These are phyloP conservation scores for Heritiera littoralis DNA, from an alignment of 345 rosid species.

Conservation along the genomic window DNA sequence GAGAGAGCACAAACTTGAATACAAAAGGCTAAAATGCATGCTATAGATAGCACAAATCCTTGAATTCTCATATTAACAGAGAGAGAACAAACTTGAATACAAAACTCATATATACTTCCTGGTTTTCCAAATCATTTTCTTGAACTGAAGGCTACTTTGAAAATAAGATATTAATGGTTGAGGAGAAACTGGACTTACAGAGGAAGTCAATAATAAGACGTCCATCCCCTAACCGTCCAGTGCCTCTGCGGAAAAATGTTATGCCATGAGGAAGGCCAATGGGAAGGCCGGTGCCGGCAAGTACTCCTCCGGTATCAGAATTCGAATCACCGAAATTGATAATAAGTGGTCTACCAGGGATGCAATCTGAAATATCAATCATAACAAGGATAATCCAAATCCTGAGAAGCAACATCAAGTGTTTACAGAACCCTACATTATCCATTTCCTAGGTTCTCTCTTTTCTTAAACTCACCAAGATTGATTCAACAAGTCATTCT, in stretches of 20 bases:
- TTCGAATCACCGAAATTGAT: conserved; percentile 59
- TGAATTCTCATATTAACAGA: no score
- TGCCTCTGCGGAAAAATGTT: conserved; percentile 46
- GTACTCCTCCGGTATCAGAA: conserved; percentile 60
- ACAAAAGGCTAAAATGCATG: not conserved
- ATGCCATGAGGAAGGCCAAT: conserved; percentile 37
- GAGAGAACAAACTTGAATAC: not conserved
- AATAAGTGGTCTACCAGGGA: conserved; percentile 5
- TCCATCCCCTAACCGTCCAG: conserved; percentile 53
- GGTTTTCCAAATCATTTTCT: not conserved
- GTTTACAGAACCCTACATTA: not conserved
- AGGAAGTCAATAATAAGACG: conserved; percentile 59
- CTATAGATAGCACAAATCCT: not conserved
- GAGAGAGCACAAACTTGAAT: not conserved
- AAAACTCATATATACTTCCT: not conserved
- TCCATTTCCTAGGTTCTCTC: not conserved
- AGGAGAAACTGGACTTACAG: conserved; percentile 37
- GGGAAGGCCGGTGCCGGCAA: conserved; percentile 40
- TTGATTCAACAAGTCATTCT: not conserved
- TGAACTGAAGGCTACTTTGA: not conserved
- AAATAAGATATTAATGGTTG: not conserved
- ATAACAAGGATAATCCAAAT: not conserved
- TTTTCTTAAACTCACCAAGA: not conserved
- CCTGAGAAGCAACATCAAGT: not conserved
- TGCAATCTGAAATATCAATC: not conserved